A percentile compares a stretch with the other conserved stretches of the same genome.
phyloP scores from a whole-genome alignment of 768 basidiomycete species.

The Boletus subcaerulescens region DNA sequence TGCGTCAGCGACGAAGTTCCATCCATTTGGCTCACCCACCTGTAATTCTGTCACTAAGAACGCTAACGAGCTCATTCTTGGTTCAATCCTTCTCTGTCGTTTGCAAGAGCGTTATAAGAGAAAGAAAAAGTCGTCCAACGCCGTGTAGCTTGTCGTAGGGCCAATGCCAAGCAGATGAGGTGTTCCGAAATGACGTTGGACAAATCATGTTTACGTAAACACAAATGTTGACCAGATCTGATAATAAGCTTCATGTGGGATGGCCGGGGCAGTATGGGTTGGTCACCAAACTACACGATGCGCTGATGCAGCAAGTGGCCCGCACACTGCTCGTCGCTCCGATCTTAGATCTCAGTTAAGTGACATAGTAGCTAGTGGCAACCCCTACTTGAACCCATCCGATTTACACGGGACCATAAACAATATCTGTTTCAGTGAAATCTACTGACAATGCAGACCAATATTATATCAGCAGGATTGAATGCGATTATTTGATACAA shows the following conservation, averaged over 20 bases:
- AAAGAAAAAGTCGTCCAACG: not conserved
- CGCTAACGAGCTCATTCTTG: constrained; percentile 60
- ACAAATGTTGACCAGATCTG: no score
- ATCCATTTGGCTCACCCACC: constrained; percentile 30
- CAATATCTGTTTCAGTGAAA: no score
- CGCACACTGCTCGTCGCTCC: no score
- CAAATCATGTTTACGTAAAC: constrained; percentile 12
- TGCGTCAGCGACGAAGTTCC: constrained; percentile 1
- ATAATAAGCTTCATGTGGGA: no score
- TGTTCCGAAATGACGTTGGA: not conserved
- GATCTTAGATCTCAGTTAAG: no score
- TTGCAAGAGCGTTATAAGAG: not conserved
- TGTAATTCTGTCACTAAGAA: constrained; percentile 75
- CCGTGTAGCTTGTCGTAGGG: not conserved
- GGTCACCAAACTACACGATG: no score
- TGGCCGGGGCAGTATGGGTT: no score
- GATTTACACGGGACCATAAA: not conserved
- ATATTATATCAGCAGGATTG: not conserved
- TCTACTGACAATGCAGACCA: not conserved
- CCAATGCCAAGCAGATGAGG: not conserved
- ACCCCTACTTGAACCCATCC: not conserved
- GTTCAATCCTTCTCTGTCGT: not conserved
- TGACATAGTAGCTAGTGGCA: no score
- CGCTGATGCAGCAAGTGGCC: no score
- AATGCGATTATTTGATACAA: constrained; percentile 3